These are phyloP conservation scores for Trichoderma koningii DNA, from an alignment of 2,329 filamentous ascomycete genomes.

Conservation along the genomic window DNA sequence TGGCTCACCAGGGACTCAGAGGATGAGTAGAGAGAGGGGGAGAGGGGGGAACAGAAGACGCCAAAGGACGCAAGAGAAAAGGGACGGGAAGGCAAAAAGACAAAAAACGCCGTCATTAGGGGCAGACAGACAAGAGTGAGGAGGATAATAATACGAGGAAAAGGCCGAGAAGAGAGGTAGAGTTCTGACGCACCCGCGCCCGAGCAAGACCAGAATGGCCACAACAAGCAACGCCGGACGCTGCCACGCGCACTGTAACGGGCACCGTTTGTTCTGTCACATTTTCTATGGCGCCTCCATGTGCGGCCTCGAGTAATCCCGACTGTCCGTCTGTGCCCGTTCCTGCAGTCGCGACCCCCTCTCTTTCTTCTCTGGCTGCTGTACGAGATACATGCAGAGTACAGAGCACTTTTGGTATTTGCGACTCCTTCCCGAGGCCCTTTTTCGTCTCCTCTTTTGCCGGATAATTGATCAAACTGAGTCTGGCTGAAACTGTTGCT, in stretches of 20 bases:
- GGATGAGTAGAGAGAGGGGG: not conserved
- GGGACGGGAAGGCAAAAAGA: too few relatives aligned
- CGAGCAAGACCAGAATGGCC: not conserved
- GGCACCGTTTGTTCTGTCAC: not conserved
- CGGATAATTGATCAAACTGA: too few relatives aligned
- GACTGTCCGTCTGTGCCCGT: constrained; percentile 10
- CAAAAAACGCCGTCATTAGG: not conserved
- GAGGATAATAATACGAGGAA: constrained; percentile 17
- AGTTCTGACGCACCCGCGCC: constrained; percentile 25
- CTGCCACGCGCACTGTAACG: not conserved
- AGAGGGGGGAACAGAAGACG: not conserved
- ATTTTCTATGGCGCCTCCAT: not conserved
- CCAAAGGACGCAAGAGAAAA: not conserved
- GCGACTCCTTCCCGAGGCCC: too few relatives aligned
- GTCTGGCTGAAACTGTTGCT: too few relatives aligned
- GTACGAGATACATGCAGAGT: not conserved
- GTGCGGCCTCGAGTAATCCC: not conserved
- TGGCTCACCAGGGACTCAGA: too few relatives aligned
- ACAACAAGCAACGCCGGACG: not conserved
- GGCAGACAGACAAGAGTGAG: not conserved
- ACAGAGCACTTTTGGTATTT: too few relatives aligned
- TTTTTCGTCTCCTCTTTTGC: too few relatives aligned
- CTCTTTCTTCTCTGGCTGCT: not conserved
- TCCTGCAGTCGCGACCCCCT: constrained; percentile 6
- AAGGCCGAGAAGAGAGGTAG: constrained; percentile 12